A percentile compares a stretch with the other conserved stretches of the same genome.
Conservation (phyloP, 768 basidiomycete genomes). For the Rhodotorula sphaerocarpa region DNA sequence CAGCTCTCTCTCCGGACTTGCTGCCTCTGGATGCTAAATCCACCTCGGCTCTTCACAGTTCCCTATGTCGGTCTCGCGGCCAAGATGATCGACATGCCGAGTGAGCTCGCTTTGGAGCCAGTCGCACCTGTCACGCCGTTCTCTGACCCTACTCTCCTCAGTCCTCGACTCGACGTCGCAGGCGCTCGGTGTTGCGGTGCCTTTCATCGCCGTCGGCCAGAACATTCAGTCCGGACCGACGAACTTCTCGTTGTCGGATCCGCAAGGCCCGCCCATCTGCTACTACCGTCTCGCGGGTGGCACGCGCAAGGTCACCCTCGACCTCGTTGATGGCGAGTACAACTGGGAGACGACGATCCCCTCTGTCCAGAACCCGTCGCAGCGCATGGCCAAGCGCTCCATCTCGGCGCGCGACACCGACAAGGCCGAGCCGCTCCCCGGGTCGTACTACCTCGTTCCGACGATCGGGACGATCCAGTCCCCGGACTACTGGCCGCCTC, state of each 20-base stretch:
- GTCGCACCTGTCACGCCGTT: background rate
- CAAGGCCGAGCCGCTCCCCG: slow-evolving; percentile 3
- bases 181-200: slow-evolving; percentile 47
- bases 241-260: slow-evolving; percentile 48
- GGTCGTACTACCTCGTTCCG: slow-evolving; percentile 37
- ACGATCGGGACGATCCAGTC: slow-evolving; percentile 42
- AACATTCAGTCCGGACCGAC: slow-evolving; percentile 45
- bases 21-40: background rate
- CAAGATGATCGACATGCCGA: slow-evolving; percentile 49
- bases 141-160: background rate
- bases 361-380: slow-evolving; percentile 20
- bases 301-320: slow-evolving; percentile 7
- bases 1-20: too few relatives aligned
- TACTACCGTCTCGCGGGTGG: slow-evolving; percentile 47
- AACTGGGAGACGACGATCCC: slow-evolving; percentile 31
- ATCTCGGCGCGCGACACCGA: background rate
- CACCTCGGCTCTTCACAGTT: slow-evolving; percentile 31
- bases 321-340: slow-evolving; percentile 33
- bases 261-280: slow-evolving; percentile 42
- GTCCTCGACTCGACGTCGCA: slow-evolving; percentile 52
- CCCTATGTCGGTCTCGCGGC: slow-evolving; percentile 50
- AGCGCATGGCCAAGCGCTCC: slow-evolving; percentile 18
- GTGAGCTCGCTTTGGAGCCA: background rate
- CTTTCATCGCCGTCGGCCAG: slow-evolving; percentile 47
- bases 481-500: slow-evolving; percentile 27